phyloP scores from a whole-genome alignment of 2,329 filamentous ascomycete genomes.

The Claviceps fusiformis region DNA sequence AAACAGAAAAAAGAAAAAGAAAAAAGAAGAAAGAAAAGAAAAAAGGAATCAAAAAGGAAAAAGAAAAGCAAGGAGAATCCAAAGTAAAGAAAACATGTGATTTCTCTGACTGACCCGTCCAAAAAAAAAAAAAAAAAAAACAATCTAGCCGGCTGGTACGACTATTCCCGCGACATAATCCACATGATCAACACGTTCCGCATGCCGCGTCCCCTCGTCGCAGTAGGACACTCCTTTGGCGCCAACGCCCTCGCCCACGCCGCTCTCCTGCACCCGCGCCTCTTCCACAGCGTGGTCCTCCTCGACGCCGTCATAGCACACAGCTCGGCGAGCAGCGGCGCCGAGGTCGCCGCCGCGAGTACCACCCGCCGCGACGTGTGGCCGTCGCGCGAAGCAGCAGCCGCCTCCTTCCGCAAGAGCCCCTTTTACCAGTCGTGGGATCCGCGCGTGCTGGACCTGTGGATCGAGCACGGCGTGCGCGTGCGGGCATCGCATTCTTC shows the following conservation, averaged over 20 bases:
- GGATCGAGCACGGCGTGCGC: constrained; percentile 58
- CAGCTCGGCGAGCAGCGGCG: constrained; percentile 20
- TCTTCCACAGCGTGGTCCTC: constrained; percentile 61
- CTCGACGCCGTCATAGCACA: constrained; percentile 69
- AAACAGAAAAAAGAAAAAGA: too few relatives aligned
- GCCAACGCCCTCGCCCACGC: constrained; percentile 59
- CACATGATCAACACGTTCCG: constrained; percentile 79
- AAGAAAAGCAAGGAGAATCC: too few relatives aligned
- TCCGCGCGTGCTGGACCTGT: constrained; percentile 53
- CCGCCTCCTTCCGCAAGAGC: constrained; percentile 47
- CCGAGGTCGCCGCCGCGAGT: constrained; percentile 44
- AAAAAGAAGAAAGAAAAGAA: too few relatives aligned
- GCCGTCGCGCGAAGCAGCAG: constrained; percentile 61
- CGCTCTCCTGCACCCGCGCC: constrained; percentile 64
- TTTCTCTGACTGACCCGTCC: background rate
- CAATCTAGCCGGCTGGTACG: constrained; percentile 61
- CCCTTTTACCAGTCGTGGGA: constrained; percentile 76
- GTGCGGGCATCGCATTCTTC: constrained; percentile 20
- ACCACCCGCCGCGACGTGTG: constrained; percentile 65
- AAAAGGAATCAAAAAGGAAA: too few relatives aligned
- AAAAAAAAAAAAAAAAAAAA: background rate
- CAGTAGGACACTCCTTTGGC: constrained; percentile 83
- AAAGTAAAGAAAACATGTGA: background rate
- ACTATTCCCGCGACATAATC: constrained; percentile 72
- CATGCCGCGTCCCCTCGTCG: constrained; percentile 64